Evolutionary conservation across 768 basidiomycete genomes (phyloP).

Genomic region (Strobilomyces dryophilus): DNA sequence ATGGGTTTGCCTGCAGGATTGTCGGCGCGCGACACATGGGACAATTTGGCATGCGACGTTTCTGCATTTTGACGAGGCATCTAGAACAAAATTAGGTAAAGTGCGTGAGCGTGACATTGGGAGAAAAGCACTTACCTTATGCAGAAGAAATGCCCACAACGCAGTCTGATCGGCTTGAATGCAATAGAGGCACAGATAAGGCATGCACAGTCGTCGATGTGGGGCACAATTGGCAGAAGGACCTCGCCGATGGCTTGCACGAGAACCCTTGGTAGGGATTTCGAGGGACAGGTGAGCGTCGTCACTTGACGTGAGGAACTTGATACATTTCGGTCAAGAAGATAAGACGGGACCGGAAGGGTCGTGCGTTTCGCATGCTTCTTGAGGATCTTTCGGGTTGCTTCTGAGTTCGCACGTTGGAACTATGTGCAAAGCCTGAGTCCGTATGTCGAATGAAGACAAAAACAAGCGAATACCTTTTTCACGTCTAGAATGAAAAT

Average conservation of each 20-base stretch:
- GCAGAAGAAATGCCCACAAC: constrained; percentile 77
- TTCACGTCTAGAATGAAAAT: constrained; percentile 75
- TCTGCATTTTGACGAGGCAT: constrained; percentile 90
- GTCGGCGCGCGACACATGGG: constrained; percentile 81
- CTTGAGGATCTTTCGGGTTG: constrained; percentile 89
- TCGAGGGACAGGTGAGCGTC: constrained; percentile 19
- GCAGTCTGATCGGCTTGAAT: constrained; percentile 85
- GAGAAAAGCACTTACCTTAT: constrained; percentile 41
- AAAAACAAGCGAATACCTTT: constrained; percentile 43
- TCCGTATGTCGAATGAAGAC: neutral
- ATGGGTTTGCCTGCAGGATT: constrained; percentile 70
- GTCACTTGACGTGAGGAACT: constrained; percentile 28
- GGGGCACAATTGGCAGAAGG: constrained; percentile 75
- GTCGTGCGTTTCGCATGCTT: constrained; percentile 91
- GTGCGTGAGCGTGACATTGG: neutral
- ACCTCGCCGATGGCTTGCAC: constrained; percentile 81
- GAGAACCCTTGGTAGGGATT: constrained; percentile 57
- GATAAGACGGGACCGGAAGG: constrained; percentile 52
- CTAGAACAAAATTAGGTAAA: constrained; percentile 21
- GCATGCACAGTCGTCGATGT: constrained; percentile 81
- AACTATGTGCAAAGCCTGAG: constrained; percentile 42
- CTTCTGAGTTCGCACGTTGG: constrained; percentile 81
- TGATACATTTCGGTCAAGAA: constrained; percentile 18
- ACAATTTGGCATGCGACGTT: constrained; percentile 66
- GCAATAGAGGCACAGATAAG: constrained; percentile 87